Conservation (phyloP, 2,329 filamentous ascomycete species). For the Metarhizium brunneum region DNA sequence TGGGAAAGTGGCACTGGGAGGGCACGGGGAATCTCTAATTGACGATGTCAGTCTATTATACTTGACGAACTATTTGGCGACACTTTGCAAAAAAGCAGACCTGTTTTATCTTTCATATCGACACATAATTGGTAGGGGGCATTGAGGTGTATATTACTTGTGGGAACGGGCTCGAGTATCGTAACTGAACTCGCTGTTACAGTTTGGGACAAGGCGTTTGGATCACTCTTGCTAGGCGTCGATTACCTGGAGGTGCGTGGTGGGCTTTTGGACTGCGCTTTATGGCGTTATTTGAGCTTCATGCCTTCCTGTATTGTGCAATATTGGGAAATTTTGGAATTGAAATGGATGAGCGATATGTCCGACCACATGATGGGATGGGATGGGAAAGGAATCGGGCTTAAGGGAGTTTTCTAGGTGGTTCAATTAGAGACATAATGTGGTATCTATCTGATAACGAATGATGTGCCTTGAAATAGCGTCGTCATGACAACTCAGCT, state of each 20-base stretch:
- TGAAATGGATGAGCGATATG: background rate
- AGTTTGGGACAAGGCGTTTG: slow-evolving; percentile 6
- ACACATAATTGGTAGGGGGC: background rate
- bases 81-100: background rate
- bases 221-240: slow-evolving; percentile 5
- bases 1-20: background rate
- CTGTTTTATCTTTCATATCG: background rate
- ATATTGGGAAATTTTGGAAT: background rate
- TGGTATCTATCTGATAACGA: background rate
- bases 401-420: background rate
- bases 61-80: background rate
- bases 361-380: background rate
- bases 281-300: background rate
- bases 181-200: background rate
- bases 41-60: background rate
- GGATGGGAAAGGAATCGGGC: background rate
- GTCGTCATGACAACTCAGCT: background rate
- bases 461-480: background rate
- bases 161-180: background rate
- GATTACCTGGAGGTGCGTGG: background rate
- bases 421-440: background rate
- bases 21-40: background rate
- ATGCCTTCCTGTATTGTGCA: background rate
- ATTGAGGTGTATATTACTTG: background rate
- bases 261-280: background rate